Conservation (phyloP, 306 rosid species). For the Mucuna pruriens region DNA sequence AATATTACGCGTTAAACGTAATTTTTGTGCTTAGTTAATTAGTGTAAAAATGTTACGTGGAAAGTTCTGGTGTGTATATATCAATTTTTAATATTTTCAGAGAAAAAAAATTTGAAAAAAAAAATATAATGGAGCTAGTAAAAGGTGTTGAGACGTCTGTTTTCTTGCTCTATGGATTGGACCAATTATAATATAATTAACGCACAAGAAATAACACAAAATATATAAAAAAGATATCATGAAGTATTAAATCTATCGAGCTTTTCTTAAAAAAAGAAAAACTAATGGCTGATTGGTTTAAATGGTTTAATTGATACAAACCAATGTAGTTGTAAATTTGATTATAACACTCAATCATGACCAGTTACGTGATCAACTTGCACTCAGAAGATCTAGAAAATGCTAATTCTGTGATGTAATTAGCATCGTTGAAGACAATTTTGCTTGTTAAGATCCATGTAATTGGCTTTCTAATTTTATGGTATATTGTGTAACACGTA, state of each 20-base stretch:
- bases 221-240: neutral
- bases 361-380: neutral
- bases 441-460: neutral
- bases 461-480: neutral
- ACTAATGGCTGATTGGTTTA: neutral
- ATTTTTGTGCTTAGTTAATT: neutral
- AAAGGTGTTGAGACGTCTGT: neutral
- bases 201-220: neutral
- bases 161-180: neutral
- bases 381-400: neutral
- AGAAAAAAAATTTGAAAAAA: neutral
- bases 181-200: neutral
- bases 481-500: neutral
- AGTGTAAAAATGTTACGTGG: neutral
- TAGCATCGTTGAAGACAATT: neutral
- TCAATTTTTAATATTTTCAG: neutral
- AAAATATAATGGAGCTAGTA: neutral
- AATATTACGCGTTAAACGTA: neutral
- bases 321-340: neutral
- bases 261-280: neutral
- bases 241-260: neutral
- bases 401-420: neutral
- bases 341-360: neutral
- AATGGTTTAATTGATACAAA: neutral
- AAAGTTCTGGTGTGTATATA: neutral